phyloP scores from a whole-genome alignment of 345 rosid genomes.

The Physaria fendleri region DNA sequence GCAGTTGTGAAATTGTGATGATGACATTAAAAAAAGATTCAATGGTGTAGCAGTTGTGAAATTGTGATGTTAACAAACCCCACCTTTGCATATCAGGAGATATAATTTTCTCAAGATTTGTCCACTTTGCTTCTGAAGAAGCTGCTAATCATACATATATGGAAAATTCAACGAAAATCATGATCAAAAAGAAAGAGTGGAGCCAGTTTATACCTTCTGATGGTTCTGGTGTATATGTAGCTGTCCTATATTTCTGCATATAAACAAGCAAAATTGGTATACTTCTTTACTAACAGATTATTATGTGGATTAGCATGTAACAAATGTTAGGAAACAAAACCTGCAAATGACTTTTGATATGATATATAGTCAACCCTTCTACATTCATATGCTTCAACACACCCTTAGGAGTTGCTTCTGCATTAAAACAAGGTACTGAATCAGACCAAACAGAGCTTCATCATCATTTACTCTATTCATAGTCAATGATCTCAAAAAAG shows the following conservation, averaged over 20 bases:
- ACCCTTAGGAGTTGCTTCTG: conserved; percentile 94
- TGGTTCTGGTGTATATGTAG: conserved; percentile 63
- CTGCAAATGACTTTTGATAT: conserved; percentile 94
- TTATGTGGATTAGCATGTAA: not conserved
- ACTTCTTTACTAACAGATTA: not conserved
- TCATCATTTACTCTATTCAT: not conserved
- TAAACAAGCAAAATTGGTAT: not conserved
- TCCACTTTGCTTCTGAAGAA: conserved; percentile 53
- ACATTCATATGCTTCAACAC: conserved; percentile 87
- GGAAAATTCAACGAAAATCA: not conserved
- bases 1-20: not conserved
- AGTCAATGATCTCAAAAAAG: not conserved
- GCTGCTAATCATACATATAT: conserved; percentile 37
- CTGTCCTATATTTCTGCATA: conserved; percentile 86
- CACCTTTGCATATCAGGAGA: conserved; percentile 73
- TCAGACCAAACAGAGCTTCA: conserved; percentile 21
- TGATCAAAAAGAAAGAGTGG: too few species aligned
- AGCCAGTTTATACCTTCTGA: too few species aligned
- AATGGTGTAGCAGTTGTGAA: not conserved
- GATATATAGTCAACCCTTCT: conserved; percentile 80
- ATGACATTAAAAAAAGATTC: not conserved
- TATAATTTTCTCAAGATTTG: conserved; percentile 54
- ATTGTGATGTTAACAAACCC: conserved; percentile 24
- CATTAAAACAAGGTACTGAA: conserved; percentile 16
- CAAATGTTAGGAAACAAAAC: conserved; percentile 25